Evolutionary conservation across 2,329 filamentous ascomycete genomes (phyloP).

Genomic region (Bipolaris bicolor): DNA sequence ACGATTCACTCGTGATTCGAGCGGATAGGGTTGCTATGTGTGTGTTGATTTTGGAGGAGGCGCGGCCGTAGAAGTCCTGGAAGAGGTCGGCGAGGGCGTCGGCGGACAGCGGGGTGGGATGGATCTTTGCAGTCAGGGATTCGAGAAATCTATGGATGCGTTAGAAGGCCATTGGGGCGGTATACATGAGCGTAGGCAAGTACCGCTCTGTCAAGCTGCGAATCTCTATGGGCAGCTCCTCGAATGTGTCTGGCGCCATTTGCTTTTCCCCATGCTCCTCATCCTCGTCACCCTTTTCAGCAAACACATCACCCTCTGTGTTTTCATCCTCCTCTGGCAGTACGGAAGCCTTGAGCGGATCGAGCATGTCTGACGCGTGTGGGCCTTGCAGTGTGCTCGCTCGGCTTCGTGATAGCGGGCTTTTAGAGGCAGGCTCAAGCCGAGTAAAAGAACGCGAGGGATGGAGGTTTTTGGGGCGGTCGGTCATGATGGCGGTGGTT

Average conservation of each 20-base stretch:
- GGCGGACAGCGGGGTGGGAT: conserved; percentile 81
- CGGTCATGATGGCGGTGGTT: conserved; percentile 34
- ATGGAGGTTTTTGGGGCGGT: conserved; percentile 47
- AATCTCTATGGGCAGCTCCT: conserved; percentile 92
- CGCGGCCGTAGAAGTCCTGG: conserved; percentile 88
- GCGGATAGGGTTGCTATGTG: conserved; percentile 83
- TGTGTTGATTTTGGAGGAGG: conserved; percentile 81
- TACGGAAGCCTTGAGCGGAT: conserved; percentile 49
- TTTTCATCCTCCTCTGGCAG: conserved; percentile 45
- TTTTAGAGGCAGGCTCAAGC: conserved; percentile 49
- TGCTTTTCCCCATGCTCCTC: conserved; percentile 28
- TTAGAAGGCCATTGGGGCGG: conserved; percentile 53
- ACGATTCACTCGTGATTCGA: conserved; percentile 72
- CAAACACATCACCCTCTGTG: conserved; percentile 51
- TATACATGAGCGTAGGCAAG: background rate
- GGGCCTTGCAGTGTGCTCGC: conserved; percentile 56
- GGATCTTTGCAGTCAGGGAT: conserved; percentile 83
- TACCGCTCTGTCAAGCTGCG: conserved; percentile 88
- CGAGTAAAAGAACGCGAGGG: conserved; percentile 58
- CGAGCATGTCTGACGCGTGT: conserved; percentile 52
- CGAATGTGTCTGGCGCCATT: conserved; percentile 69
- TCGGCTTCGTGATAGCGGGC: conserved; percentile 49
- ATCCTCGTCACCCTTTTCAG: conserved; percentile 46
- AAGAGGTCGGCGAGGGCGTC: conserved; percentile 85
- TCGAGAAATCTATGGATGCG: conserved; percentile 71